Conservation (phyloP, 805 yeast genomes). For the Kazachstania kunashirensis region DNA sequence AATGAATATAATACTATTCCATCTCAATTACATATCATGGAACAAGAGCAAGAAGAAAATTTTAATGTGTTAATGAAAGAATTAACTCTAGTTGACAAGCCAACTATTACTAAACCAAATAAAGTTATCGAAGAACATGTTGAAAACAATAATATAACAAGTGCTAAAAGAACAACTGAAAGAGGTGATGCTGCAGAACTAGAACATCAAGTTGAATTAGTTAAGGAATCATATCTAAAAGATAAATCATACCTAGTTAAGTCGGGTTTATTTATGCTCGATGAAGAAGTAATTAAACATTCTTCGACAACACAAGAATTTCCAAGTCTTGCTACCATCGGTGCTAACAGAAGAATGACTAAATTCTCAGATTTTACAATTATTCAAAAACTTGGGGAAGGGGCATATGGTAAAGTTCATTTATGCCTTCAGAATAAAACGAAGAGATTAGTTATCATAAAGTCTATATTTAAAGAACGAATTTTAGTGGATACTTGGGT, state of each 20-base stretch:
- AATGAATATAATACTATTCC: conserved; percentile 29
- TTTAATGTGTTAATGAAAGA: conserved; percentile 1
- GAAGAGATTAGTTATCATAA: conserved; percentile 62
- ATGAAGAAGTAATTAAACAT: conserved; percentile 18
- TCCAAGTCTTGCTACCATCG: conserved; percentile 32
- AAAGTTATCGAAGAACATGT: too few relatives aligned
- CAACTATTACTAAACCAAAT: too few relatives aligned
- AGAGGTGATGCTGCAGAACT: too few relatives aligned
- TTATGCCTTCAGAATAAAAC: conserved; percentile 59
- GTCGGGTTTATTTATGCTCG: conserved; percentile 20
- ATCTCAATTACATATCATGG: conserved; percentile 29
- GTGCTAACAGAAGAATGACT: conserved; percentile 58
- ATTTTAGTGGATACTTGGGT: conserved; percentile 96
- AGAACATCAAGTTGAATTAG: neutral
- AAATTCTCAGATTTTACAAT: conserved; percentile 59
- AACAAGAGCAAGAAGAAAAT: conserved; percentile 5
- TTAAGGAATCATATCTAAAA: neutral
- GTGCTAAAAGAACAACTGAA: too few relatives aligned
- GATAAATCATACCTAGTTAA: conserved; percentile 22
- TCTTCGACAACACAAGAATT: conserved; percentile 3
- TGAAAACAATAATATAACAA: too few relatives aligned
- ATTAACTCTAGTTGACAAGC: neutral
- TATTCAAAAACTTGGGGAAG: conserved; percentile 78
- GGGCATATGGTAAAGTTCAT: conserved; percentile 91
- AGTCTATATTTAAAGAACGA: conserved; percentile 81